These are phyloP conservation scores for Paramyrothecium roridum DNA, from an alignment of 2,329 filamentous ascomycete genomes.

Conservation along the genomic window DNA sequence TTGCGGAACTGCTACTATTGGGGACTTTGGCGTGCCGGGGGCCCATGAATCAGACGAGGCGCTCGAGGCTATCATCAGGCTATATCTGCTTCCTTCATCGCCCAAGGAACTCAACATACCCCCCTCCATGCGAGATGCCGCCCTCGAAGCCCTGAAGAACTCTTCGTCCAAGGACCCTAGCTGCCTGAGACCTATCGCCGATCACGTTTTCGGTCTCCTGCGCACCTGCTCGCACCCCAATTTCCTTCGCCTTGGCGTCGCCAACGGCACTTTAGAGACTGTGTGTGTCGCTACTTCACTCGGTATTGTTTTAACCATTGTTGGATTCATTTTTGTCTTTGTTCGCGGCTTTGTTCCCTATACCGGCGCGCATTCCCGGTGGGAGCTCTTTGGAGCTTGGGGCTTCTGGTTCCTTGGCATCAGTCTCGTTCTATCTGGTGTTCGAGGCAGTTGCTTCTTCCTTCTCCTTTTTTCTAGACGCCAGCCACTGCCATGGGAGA, in stretches of 20 bases:
- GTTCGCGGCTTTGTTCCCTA: constrained; percentile 35
- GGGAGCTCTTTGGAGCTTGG: constrained; percentile 38
- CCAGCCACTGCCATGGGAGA: constrained; percentile 45
- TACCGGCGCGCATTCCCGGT: constrained; percentile 35
- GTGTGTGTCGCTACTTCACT: constrained; percentile 41
- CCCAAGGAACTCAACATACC: constrained; percentile 47
- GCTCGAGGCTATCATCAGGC: constrained; percentile 35
- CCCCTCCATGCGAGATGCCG: constrained; percentile 33
- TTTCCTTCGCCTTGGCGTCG: constrained; percentile 51
- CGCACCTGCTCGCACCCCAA: constrained; percentile 46
- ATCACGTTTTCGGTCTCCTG: constrained; percentile 43
- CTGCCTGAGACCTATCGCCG: constrained; percentile 38
- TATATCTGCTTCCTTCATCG: constrained; percentile 36
- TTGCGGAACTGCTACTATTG: neutral
- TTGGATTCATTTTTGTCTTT: constrained; percentile 36
- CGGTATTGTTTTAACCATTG: constrained; percentile 35
- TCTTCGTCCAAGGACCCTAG: constrained; percentile 27
- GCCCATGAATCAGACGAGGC: constrained; percentile 16
- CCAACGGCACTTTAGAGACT: constrained; percentile 48
- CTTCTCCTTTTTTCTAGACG: constrained; percentile 41
- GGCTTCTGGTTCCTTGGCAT: constrained; percentile 43
- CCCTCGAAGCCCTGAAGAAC: constrained; percentile 29
- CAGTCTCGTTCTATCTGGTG: constrained; percentile 38
- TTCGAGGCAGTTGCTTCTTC: constrained; percentile 45
- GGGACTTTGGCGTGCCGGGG: neutral